phyloP scores from a whole-genome alignment of 768 basidiomycete genomes.

The Kondoa subrosea region DNA sequence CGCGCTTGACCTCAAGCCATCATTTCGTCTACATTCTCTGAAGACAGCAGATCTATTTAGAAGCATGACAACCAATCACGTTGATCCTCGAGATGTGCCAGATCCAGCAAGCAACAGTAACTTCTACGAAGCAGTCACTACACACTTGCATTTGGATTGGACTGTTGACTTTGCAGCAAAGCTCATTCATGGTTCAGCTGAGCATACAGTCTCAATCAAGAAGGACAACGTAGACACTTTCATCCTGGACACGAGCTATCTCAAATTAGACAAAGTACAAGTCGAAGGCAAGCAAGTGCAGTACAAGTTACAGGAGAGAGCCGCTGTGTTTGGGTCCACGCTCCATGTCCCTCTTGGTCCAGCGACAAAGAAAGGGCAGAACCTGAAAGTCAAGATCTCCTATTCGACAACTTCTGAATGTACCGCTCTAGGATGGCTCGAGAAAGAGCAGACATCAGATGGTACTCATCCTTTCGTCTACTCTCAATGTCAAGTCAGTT shows the following conservation, averaged over 20 bases:
- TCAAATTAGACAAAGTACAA: slow-evolving; percentile 44
- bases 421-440: slow-evolving; percentile 74
- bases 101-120: slow-evolving; percentile 55
- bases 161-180: slow-evolving; percentile 51
- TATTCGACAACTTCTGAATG: slow-evolving; percentile 60
- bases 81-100: no score
- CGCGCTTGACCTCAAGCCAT: no score
- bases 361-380: slow-evolving; percentile 36
- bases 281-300: slow-evolving; percentile 40
- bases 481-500: slow-evolving; percentile 82
- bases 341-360: slow-evolving; percentile 45
- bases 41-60: no score
- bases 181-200: slow-evolving; percentile 48
- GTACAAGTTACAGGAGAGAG: slow-evolving; percentile 44
- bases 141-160: slow-evolving; percentile 62
- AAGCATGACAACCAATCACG: no score
- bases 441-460: slow-evolving; percentile 38
- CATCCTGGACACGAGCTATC: slow-evolving; percentile 52
- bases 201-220: slow-evolving; percentile 45
- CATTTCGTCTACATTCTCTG: no score
- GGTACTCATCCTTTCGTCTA: slow-evolving; percentile 30
- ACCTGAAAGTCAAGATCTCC: slow-evolving; percentile 38
- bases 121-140: slow-evolving; percentile 49
- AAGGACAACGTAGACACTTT: slow-evolving; percentile 42
- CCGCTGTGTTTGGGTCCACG: slow-evolving; percentile 61